Conservation (phyloP, 140 eudicot species). For the Flaveria floridana region DNA sequence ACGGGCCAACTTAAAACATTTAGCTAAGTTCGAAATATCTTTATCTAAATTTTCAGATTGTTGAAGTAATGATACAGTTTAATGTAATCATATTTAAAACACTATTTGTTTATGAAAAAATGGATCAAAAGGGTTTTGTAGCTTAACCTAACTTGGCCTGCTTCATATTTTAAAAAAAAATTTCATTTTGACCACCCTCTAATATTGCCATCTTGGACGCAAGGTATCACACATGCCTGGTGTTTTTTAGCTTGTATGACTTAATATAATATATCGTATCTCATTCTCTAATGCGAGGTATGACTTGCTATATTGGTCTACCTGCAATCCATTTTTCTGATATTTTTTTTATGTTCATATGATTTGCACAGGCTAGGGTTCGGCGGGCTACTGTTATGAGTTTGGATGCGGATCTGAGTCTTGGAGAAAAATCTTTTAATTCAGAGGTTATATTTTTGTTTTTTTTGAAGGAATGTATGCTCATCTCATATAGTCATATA, state of each 20-base stretch:
- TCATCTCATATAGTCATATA: background rate
- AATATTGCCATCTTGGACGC: background rate
- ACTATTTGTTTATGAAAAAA: background rate
- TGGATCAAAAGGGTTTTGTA: background rate
- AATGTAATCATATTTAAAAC: background rate
- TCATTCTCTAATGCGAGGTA: no score
- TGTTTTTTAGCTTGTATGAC: slow-evolving; percentile 11
- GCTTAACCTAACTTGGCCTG: background rate
- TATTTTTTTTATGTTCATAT: slow-evolving; percentile 21
- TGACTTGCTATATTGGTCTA: background rate
- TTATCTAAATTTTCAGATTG: background rate
- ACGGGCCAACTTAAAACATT: background rate
- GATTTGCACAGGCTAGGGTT: slow-evolving; percentile 57
- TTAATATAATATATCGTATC: no score
- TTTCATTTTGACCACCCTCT: background rate
- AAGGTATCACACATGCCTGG: background rate
- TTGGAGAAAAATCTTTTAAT: slow-evolving; percentile 41
- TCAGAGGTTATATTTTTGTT: slow-evolving; percentile 52
- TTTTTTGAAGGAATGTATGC: background rate
- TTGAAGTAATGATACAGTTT: background rate
- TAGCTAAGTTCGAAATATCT: background rate
- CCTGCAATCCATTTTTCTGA: background rate
- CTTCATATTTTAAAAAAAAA: background rate
- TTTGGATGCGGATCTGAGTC: slow-evolving; percentile 49
- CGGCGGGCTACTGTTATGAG: slow-evolving; percentile 60